Percentiles rank a stretch among this genome's conserved stretches.
phyloP scores from a whole-genome alignment of 75 land plant genomes.

The Pinus tabuliformis region DNA sequence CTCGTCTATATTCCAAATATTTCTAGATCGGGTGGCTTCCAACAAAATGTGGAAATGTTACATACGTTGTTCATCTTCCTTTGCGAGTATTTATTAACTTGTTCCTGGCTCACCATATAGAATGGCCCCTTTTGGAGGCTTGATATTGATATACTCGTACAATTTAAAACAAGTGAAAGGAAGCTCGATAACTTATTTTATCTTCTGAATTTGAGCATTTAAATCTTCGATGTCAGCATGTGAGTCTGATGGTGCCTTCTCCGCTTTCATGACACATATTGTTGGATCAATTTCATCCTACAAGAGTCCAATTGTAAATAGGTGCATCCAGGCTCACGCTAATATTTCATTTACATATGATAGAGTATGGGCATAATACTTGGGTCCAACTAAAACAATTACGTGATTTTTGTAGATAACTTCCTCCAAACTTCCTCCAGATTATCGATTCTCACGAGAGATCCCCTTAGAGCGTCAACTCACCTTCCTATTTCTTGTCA shows the following conservation, averaged over 20 bases:
- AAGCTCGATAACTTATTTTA: conserved; percentile 88
- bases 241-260: conserved; percentile 89
- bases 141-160: conserved; percentile 88
- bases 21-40: too few species aligned
- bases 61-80: conserved; percentile 19
- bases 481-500: too few species aligned
- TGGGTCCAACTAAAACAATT: too few species aligned
- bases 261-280: conserved; percentile 96
- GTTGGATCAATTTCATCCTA: conserved; percentile 93
- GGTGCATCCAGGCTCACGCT: background rate
- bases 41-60: too few species aligned
- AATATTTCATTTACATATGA: too few species aligned
- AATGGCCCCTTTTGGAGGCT: conserved; percentile 91
- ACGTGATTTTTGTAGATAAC: too few species aligned
- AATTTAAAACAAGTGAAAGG: conserved; percentile 85
- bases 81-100: conserved; percentile 83
- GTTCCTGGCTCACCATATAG: conserved; percentile 93
- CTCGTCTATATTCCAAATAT: too few species aligned
- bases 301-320: conserved; percentile 80
- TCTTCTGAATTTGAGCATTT: conserved; percentile 89
- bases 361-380: too few species aligned
- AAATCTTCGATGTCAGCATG: conserved; percentile 92
- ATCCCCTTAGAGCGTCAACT: too few species aligned
- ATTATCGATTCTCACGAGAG: too few species aligned
- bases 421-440: too few species aligned